Conservation (phyloP, 2,329 filamentous ascomycete genomes). For the Diaporthe eres region DNA sequence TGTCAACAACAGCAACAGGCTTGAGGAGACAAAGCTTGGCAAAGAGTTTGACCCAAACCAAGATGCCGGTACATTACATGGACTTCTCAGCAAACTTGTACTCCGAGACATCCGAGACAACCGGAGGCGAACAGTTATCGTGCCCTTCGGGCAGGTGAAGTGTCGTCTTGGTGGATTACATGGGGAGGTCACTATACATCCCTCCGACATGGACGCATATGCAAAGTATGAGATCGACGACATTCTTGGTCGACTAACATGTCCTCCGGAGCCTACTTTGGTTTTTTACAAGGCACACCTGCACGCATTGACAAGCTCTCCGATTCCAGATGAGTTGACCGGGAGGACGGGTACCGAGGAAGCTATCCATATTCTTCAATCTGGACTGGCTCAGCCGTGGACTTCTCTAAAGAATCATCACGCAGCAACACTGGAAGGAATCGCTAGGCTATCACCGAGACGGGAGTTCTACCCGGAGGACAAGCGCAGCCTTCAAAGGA, state of each 20-base stretch:
- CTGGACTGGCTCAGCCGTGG: conserved; percentile 62
- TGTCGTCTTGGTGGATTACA: too few relatives aligned
- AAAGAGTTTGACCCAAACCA: conserved; percentile 70
- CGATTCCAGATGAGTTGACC: conserved; percentile 70
- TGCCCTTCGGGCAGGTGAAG: conserved; percentile 48
- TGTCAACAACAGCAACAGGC: conserved; percentile 58
- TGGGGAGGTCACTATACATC: too few relatives aligned
- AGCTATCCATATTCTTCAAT: conserved; percentile 63
- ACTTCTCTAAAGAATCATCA: too few relatives aligned
- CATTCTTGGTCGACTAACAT: conserved; percentile 68
- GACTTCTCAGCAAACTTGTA: conserved; percentile 71
- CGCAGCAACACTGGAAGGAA: too few relatives aligned
- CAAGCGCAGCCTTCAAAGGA: conserved; percentile 52
- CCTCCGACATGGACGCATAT: too few relatives aligned
- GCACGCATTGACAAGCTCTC: conserved; percentile 73
- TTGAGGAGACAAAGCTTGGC: conserved; percentile 64
- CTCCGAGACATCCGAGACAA: conserved; percentile 60
- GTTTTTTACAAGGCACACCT: conserved; percentile 70
- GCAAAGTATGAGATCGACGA: conserved; percentile 66
- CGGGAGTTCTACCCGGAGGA: conserved; percentile 56
- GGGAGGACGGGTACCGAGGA: conserved; percentile 73
- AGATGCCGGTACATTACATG: conserved; percentile 72
- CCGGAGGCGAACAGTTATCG: conserved; percentile 64
- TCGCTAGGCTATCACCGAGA: conserved; percentile 49
- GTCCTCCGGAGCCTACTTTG: conserved; percentile 67